Conservation (phyloP, 495 filamentous ascomycete species). For the Penicillium cataractarum region DNA sequence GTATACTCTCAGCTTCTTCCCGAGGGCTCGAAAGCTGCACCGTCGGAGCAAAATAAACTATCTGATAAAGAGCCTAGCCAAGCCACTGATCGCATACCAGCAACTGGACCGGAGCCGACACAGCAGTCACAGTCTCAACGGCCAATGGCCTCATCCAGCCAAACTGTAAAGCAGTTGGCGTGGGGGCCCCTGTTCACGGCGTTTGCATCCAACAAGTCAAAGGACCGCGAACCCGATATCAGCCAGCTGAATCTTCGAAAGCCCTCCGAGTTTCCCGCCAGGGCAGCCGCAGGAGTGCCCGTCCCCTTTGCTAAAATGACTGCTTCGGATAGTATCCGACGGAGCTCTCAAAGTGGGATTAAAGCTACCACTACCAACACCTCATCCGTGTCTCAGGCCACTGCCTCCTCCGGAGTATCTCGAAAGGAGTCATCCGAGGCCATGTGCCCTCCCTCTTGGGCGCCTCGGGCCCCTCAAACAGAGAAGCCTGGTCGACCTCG, state of each 20-base stretch:
- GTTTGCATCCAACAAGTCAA: background rate
- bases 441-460: background rate
- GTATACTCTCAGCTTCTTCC: constrained; percentile 43
- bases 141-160: background rate
- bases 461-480: background rate
- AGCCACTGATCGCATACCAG: background rate
- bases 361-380: background rate
- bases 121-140: background rate
- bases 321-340: background rate
- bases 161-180: background rate
- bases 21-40: background rate
- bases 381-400: background rate
- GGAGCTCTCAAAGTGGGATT: background rate
- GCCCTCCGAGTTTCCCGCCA: constrained; percentile 35
- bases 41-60: background rate
- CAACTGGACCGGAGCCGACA: background rate
- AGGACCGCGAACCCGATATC: constrained; percentile 50
- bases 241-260: constrained; percentile 42
- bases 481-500: background rate
- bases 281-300: constrained; percentile 9
- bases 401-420: background rate
- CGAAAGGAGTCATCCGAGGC: background rate
- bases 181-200: background rate
- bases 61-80: background rate
- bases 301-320: constrained; percentile 5